Percentiles rank a stretch among this genome's conserved stretches.
phyloP scores from a whole-genome alignment of 441 rosid genomes.

The Euphorbia corollata region DNA sequence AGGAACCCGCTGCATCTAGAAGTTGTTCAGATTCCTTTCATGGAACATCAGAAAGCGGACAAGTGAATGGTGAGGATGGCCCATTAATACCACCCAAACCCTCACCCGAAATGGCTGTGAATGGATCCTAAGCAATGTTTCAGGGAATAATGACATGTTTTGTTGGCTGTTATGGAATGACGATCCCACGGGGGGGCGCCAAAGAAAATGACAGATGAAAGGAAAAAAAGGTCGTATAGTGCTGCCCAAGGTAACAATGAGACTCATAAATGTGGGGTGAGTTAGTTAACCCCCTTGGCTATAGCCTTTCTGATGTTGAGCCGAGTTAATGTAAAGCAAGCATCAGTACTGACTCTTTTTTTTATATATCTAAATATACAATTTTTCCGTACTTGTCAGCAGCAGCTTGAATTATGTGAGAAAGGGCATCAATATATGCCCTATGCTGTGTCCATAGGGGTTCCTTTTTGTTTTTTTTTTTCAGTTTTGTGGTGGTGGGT shows the following conservation, averaged over 20 bases:
- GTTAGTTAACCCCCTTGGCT: conserved; percentile 6
- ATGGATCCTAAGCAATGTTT: conserved; percentile 54
- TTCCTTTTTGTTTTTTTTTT: not conserved
- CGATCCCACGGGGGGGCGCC: conserved; percentile 10
- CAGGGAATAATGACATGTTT: conserved; percentile 12
- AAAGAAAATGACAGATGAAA: conserved; percentile 6
- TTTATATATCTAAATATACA: too few species aligned
- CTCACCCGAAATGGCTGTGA: conserved; percentile 89
- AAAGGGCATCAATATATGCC: conserved; percentile 28
- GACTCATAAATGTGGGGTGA: not conserved
- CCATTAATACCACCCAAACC: conserved; percentile 60
- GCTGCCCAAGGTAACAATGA: conserved; percentile 23
- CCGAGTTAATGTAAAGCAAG: conserved; percentile 26
- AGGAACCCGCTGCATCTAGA: conserved; percentile 38
- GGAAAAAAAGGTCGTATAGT: conserved; percentile 27
- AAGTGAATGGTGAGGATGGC: conserved; percentile 60
- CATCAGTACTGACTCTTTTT: conserved; percentile 17
- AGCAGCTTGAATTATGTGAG: conserved; percentile 23
- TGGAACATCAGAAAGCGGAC: conserved; percentile 51
- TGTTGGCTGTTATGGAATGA: conserved; percentile 20
- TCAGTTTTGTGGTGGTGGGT: conserved; percentile 34
- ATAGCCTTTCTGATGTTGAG: conserved; percentile 23
- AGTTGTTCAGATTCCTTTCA: conserved; percentile 50
- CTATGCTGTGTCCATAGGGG: conserved; percentile 26
- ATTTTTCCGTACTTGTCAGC: not conserved